A percentile compares a stretch with the other conserved stretches of the same genome.
Conservation (phyloP, 169 alveolate genomes). For the Eimeria sp. region DNA sequence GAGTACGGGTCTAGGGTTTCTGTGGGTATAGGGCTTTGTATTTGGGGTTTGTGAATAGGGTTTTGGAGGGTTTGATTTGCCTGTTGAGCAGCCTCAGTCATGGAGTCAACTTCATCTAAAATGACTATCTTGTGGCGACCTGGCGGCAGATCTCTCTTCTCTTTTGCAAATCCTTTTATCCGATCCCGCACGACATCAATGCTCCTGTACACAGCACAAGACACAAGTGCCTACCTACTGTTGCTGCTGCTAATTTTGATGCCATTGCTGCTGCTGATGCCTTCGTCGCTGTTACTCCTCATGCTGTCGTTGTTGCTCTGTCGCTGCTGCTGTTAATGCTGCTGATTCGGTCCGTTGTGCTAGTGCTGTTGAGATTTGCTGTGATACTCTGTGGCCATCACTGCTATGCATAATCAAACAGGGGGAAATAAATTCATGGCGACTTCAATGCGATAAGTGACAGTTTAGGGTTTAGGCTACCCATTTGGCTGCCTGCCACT, state of each 20-base stretch:
- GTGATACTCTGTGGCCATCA: too few species aligned
- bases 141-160: conserved; percentile 96
- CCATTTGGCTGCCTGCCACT: too few species aligned
- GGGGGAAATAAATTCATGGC: too few species aligned
- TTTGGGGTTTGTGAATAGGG: not conserved
- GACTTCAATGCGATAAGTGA: not conserved
- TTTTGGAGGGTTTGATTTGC: not conserved
- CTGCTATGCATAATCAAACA: too few species aligned
- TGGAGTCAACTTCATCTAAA: conserved; percentile 99
- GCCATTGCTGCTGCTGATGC: not conserved
- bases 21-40: not conserved
- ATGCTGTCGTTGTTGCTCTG: too few species aligned
- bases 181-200: conserved; percentile 99
- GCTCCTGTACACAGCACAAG: conserved; percentile 91
- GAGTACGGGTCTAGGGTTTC: not conserved
- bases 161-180: conserved; percentile 98
- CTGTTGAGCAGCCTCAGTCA: conserved; percentile 99
- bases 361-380: too few species aligned
- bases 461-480: not conserved
- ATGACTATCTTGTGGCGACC: conserved; percentile 98
- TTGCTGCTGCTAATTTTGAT: conserved; percentile 23
- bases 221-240: not conserved
- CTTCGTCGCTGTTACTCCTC: not conserved
- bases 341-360: too few species aligned
- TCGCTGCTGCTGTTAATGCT: too few species aligned